phyloP scores from a whole-genome alignment of 768 basidiomycete species.

The Postia placenta region DNA sequence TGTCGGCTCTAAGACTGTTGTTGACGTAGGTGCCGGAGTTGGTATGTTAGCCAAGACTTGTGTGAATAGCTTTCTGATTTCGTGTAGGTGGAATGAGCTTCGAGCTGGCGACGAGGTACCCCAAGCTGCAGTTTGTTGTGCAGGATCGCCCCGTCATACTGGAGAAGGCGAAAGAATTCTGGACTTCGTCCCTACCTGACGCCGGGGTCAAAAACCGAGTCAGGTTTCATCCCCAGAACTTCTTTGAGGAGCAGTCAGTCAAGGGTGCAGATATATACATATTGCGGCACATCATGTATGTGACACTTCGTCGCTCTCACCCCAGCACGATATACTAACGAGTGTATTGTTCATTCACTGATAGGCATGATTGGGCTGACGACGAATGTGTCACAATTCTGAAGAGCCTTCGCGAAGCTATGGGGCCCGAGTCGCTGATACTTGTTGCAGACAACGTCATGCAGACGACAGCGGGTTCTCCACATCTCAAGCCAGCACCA shows the following conservation, averaged over 20 bases:
- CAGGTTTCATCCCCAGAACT: constrained; percentile 8
- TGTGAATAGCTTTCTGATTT: too few species aligned
- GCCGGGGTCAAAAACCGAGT: constrained; percentile 2
- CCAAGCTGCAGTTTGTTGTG: constrained; percentile 12
- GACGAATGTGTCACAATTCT: constrained; percentile 10
- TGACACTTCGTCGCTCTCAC: too few species aligned
- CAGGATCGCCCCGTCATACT: constrained; percentile 15
- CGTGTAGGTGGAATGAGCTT: constrained; percentile 10
- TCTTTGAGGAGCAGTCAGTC: constrained; percentile 13
- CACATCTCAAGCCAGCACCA: constrained; percentile 3
- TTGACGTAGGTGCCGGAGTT: constrained; percentile 13
- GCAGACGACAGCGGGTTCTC: constrained; percentile 3
- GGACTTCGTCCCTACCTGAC: constrained; percentile 4
- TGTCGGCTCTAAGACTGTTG: constrained; percentile 6
- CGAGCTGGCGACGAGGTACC: constrained; percentile 13
- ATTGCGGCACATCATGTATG: constrained; percentile 10
- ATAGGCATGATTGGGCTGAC: constrained; percentile 12
- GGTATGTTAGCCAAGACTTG: neutral
- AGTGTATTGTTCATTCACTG: too few species aligned
- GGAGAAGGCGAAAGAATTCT: constrained; percentile 6
- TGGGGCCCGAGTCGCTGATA: constrained; percentile 7
- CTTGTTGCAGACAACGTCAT: constrained; percentile 7
- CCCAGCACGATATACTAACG: too few species aligned
- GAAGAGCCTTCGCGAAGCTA: constrained; percentile 2
- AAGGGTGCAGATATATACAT: constrained; percentile 11